Conservation (phyloP, 345 rosid genomes). For the Angophora floribunda region DNA sequence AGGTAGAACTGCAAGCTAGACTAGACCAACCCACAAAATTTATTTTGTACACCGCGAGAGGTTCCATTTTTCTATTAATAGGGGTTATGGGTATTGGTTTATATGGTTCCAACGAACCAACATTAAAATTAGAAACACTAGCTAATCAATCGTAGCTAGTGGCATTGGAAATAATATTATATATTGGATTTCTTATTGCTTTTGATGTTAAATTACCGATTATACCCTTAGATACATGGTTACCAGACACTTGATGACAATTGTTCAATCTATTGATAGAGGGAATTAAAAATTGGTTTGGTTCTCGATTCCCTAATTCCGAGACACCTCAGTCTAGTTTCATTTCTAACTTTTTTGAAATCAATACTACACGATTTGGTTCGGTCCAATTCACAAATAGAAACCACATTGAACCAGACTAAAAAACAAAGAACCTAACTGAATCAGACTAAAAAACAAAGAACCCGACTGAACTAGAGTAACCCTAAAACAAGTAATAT, state of each 20-base stretch:
- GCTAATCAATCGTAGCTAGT: no score
- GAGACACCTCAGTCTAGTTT: fast-evolving
- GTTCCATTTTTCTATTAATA: no score
- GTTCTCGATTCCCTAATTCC: neutral
- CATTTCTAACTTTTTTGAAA: neutral
- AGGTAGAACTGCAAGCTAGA: fast-evolving
- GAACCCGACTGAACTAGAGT: fast-evolving
- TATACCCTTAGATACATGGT: no score
- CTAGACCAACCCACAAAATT: fast-evolving
- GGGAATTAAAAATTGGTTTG: neutral
- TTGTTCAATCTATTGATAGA: no score
- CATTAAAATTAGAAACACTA: no score
- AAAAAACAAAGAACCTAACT: neutral
- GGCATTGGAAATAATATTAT: no score
- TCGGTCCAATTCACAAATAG: neutral
- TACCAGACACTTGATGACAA: no score
- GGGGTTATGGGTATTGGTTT: no score
- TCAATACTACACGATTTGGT: fast-evolving
- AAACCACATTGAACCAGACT: fast-evolving
- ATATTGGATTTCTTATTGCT: no score
- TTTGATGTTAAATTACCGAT: no score
- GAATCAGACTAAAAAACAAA: fast-evolving
- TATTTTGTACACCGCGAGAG: no score
- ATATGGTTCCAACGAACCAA: no score
- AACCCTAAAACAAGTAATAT: neutral